Evolutionary conservation across 441 rosid genomes (phyloP), one percentile per base, ranked within the genome.

Genomic region (Erysimum cheiri): DNA sequence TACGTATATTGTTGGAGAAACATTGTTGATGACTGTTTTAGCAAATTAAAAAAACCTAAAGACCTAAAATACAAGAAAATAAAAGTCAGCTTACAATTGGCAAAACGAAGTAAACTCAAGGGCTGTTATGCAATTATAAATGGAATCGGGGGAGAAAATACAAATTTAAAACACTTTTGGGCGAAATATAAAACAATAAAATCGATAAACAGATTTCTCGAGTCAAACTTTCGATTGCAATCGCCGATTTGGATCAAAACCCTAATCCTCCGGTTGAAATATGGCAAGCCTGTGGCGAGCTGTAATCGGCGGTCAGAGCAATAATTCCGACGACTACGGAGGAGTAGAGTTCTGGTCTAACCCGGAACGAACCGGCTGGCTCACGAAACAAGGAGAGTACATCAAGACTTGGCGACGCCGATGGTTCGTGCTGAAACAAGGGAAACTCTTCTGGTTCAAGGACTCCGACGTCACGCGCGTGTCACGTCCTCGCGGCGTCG

Each of bases 401-500:
- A 84, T 92, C 64, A 88, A 85, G 65, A 88, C 92, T 2, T 92
- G 95, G 98, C 78, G 95, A 4, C 89, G 86, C 32, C 87, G 98
- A 12, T 88, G 95, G 95, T 92, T 88, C 80, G 84, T 87, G 4
- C 83, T 90, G 33, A 90, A 90, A 65, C 88, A 87, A 70, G 95
- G 98, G 9, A 90, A 86, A 54, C 88, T 90, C 35, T 79, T 88
- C 67, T 90, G 93, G 95, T 92, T 90, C 87, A 92, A 90, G 78
- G 93, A 90, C 22, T 64, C 83, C 6, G 33, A 15, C 53, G 82
- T 88, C 80, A 85, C 76, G 4, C 93, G 85, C 29, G 67, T 73
- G 19, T 83, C 95, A 57, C 60, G 50, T 9, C 95, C 93, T 5
- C 96, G 93, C 3, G 96, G 96, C 41, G 88, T 84, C 33, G 63